Conservation (phyloP, 1,139 yeast species). For the Saccharomyces hybrid region DNA sequence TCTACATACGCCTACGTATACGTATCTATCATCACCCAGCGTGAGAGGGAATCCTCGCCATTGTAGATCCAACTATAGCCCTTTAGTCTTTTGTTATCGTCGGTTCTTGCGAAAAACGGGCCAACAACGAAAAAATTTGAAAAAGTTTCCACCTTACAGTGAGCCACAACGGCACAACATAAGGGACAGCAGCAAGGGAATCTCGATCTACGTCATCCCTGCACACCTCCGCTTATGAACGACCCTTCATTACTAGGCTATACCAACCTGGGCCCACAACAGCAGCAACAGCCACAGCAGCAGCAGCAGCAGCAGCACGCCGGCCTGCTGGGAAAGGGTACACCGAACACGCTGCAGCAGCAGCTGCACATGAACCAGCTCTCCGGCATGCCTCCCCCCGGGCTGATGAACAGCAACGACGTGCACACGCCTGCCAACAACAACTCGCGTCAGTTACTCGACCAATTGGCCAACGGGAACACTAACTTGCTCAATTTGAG, state of each 20-base stretch:
- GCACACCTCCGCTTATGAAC: conserved; percentile 8
- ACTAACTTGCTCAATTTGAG: conserved; percentile 2
- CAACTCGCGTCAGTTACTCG: conserved; percentile 14
- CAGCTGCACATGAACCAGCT: conserved; percentile 10
- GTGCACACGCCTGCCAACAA: conserved; percentile 1
- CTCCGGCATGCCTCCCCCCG: conserved; percentile 13
- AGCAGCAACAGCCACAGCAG: conserved; percentile 7
- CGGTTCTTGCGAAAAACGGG: neutral
- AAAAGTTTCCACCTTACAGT: neutral
- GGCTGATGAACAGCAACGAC: conserved; percentile 9
- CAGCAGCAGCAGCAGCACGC: conserved; percentile 8
- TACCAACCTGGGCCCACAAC: conserved; percentile 5
- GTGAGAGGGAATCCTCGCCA: neutral
- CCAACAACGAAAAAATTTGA: conserved; percentile 1
- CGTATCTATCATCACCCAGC: neutral
- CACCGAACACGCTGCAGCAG: conserved; percentile 13
- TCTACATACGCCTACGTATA: neutral
- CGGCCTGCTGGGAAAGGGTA: conserved; percentile 10
- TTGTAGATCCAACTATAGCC: neutral
- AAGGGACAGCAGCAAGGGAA: neutral
- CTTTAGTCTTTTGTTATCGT: neutral
- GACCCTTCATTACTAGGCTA: conserved; percentile 13
- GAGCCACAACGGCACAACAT: neutral
- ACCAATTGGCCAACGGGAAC: conserved; percentile 11
- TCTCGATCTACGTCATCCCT: neutral